Evolutionary conservation across 148 eudicot genomes (phyloP).

Genomic region (Heliamphora exappendiculata): DNA sequence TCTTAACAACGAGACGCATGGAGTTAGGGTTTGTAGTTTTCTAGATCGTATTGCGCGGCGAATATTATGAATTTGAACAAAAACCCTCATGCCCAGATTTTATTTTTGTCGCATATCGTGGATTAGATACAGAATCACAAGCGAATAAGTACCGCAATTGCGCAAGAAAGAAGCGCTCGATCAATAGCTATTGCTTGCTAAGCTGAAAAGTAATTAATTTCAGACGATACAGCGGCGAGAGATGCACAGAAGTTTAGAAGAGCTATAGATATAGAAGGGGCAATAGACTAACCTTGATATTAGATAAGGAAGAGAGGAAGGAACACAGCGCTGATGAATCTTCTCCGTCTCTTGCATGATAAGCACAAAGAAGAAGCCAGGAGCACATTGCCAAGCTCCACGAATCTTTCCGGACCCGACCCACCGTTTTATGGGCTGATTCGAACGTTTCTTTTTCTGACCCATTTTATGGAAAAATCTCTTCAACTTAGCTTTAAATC

Average conservation of each 20-base stretch:
- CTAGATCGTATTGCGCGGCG: not conserved
- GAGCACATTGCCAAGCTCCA: no score
- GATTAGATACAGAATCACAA: not conserved
- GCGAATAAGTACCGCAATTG: not conserved
- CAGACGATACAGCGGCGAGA: not conserved
- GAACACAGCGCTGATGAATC: not conserved
- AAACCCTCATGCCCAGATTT: not conserved
- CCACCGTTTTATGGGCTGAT: no score
- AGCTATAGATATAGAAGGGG: not conserved
- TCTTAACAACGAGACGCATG: constrained; percentile 9
- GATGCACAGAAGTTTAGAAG: not conserved
- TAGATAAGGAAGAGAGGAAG: not conserved
- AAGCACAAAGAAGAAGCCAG: no score
- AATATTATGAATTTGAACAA: not conserved
- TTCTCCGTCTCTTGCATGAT: no score
- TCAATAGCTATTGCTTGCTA: not conserved
- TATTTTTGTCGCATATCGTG: not conserved
- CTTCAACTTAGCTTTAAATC: no score
- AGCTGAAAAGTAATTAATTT: not conserved
- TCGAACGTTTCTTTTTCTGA: no score
- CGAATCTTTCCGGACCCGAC: no score
- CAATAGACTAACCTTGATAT: not conserved
- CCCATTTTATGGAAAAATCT: no score
- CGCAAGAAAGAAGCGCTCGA: not conserved
- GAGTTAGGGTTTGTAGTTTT: constrained; percentile 14